Evolutionary conservation across 306 rosid genomes (phyloP).

Genomic region (Calophaca sinica): DNA sequence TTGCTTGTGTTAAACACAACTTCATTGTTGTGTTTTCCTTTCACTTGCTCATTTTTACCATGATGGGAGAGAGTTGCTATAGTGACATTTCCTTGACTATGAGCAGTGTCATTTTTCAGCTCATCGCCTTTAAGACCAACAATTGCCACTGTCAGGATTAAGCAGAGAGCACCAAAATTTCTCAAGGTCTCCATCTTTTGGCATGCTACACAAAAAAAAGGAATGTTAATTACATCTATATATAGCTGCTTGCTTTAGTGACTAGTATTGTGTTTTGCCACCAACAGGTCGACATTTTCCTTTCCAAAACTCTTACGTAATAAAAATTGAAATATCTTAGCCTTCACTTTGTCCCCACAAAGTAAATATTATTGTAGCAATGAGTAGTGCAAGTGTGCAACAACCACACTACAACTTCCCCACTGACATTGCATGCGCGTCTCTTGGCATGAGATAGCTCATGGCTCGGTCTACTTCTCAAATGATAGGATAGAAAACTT

Average conservation of each 20-base stretch:
- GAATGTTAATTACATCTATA: constrained; percentile 30
- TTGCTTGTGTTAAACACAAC: constrained; percentile 52
- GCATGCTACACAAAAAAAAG: not conserved
- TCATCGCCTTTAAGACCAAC: constrained; percentile 46
- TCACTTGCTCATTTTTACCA: constrained; percentile 25
- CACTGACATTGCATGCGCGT: constrained; percentile 44
- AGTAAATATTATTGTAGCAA: constrained; percentile 11
- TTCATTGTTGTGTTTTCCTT: constrained; percentile 47
- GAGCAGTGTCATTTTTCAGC: constrained; percentile 47
- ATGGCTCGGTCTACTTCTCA: constrained; percentile 10
- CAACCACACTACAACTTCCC: not conserved
- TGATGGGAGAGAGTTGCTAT: constrained; percentile 30
- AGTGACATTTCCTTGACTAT: constrained; percentile 43
- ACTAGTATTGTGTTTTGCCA: not conserved
- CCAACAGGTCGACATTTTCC: not conserved
- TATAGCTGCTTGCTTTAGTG: not conserved
- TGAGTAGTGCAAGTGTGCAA: constrained; percentile 3
- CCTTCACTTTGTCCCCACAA: constrained; percentile 72
- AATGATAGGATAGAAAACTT: not conserved
- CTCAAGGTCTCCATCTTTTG: constrained; percentile 47
- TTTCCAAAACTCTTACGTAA: constrained; percentile 4
- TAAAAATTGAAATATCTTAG: constrained; percentile 48
- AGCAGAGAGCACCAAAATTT: constrained; percentile 37
- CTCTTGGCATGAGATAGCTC: constrained; percentile 16
- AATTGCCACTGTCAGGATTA: constrained; percentile 45